Evolutionary conservation across 495 filamentous ascomycete species (phyloP).

Genomic region (Penicillium steckii): DNA sequence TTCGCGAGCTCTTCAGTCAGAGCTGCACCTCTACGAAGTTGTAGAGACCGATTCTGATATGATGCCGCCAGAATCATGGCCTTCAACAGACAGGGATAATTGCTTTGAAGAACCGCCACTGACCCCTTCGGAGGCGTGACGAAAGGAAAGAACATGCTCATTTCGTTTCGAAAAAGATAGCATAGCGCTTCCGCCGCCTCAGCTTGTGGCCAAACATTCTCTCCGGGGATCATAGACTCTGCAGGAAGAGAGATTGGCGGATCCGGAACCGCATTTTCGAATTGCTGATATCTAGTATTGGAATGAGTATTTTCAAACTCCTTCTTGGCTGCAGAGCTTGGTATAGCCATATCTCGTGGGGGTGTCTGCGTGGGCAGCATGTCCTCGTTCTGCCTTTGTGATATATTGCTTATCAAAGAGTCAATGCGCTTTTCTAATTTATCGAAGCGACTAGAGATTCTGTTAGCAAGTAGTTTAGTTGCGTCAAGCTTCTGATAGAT

Average conservation of each 20-base stretch:
- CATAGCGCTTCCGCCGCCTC: background rate
- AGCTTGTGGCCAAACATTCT: background rate
- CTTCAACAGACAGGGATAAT: slow-evolving; percentile 10
- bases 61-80: slow-evolving; percentile 8
- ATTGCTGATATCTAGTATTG: background rate
- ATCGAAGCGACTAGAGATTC: slow-evolving; percentile 4
- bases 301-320: background rate
- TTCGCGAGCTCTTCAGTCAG: slow-evolving; percentile 5
- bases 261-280: no score
- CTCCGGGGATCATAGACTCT: background rate
- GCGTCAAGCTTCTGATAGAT: background rate
- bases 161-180: slow-evolving; percentile 2
- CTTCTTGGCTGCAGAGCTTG: background rate
- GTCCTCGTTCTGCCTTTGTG: background rate
- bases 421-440: slow-evolving; percentile 4
- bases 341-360: background rate
- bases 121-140: slow-evolving; percentile 3
- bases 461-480: background rate
- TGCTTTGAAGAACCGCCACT: background rate
- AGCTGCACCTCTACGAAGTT: background rate
- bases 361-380: background rate
- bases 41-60: slow-evolving; percentile 4
- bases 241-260: background rate
- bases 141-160: slow-evolving; percentile 8
- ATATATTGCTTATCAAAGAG: background rate